Conservation (phyloP, 2,329 filamentous ascomycete genomes). For the Beauveria sp. region DNA sequence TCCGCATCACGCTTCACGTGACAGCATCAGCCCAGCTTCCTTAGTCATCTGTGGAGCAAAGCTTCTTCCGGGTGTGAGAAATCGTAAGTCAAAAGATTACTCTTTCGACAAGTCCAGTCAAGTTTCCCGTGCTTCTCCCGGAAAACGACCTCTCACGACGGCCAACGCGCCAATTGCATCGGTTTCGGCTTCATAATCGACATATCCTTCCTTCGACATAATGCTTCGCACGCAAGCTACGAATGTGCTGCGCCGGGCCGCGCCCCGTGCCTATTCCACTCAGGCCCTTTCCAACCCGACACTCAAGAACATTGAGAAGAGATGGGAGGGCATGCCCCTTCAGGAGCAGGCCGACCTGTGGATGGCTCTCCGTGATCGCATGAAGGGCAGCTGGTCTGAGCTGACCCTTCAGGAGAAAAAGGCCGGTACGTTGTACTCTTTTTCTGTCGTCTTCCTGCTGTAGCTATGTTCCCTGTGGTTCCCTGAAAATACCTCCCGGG, state of each 20-base stretch:
- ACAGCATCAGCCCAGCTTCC: conserved; percentile 8
- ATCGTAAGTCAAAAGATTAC: conserved; percentile 23
- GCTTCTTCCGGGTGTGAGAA: conserved; percentile 15
- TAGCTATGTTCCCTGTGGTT: conserved; percentile 12
- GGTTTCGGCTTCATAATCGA: conserved; percentile 12
- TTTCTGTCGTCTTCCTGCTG: neutral
- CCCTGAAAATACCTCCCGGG: conserved; percentile 27
- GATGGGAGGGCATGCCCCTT: conserved; percentile 96
- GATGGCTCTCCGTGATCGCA: conserved; percentile 96
- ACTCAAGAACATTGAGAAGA: conserved; percentile 96
- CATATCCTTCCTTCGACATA: conserved; percentile 19
- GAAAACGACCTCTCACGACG: conserved; percentile 12
- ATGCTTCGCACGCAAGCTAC: conserved; percentile 50
- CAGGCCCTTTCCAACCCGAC: conserved; percentile 98
- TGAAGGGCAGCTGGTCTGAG: conserved; percentile 97
- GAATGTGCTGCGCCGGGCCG: conserved; percentile 44
- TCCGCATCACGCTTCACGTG: conserved; percentile 14
- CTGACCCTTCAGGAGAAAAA: conserved; percentile 97
- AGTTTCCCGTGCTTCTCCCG: conserved; percentile 17
- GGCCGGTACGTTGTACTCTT: conserved; percentile 62
- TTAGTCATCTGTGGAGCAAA: conserved; percentile 19
- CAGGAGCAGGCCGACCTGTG: conserved; percentile 99
- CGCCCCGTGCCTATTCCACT: conserved; percentile 52
- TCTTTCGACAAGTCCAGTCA: conserved; percentile 14
- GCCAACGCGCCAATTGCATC: conserved; percentile 28